These are phyloP conservation scores for Salix exigua DNA, from an alignment of 345 rosid genomes.

Conservation along the genomic window DNA sequence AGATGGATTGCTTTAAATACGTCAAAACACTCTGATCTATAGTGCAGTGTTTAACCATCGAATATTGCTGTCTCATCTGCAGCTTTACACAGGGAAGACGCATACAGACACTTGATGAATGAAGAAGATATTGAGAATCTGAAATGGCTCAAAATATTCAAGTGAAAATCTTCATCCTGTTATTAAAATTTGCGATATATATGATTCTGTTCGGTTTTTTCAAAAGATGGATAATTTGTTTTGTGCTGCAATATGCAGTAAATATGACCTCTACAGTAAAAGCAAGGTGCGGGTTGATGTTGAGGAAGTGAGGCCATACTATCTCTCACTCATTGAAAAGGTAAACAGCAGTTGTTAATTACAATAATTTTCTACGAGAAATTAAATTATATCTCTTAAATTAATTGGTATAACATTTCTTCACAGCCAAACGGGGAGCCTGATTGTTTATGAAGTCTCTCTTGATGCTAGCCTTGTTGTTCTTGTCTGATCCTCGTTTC, in stretches of 20 bases:
- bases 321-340: slow-evolving; percentile 58
- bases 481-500: no score
- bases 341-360: slow-evolving; percentile 7
- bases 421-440: no score
- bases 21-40: no score
- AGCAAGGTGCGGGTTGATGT: slow-evolving; percentile 68
- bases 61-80: not conserved
- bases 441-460: no score
- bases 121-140: slow-evolving; percentile 55
- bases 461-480: no score
- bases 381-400: no score
- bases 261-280: slow-evolving; percentile 83
- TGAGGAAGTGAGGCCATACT: slow-evolving; percentile 70
- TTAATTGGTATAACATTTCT: no score
- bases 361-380: no score
- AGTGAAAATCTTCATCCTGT: slow-evolving; percentile 26
- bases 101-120: slow-evolving; percentile 66
- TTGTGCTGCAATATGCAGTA: slow-evolving; percentile 38
- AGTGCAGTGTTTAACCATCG: no score
- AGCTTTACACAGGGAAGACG: slow-evolving; percentile 67
- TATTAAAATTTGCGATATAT: not conserved
- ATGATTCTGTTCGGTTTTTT: no score
- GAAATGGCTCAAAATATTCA: slow-evolving; percentile 76
- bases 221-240: not conserved
- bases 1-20: no score